Evolutionary conservation across 148 eudicot species (phyloP).

Genomic region (Hydrangea macrophylla): DNA sequence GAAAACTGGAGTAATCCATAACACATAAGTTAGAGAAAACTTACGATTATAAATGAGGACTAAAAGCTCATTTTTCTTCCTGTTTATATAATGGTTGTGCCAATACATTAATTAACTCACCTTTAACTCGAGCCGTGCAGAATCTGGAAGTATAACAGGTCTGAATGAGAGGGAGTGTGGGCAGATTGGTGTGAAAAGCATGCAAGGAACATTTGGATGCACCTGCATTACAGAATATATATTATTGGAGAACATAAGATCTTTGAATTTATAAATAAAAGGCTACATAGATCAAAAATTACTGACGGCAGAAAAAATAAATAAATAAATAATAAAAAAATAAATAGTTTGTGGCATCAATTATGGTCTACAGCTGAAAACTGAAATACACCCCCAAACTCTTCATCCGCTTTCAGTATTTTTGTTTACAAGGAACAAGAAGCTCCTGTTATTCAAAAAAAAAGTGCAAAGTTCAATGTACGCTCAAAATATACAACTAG

Average conservation of each 20-base stretch:
- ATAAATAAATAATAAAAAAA: background rate
- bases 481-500: too few relatives aligned
- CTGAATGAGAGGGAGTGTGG: slow-evolving; percentile 99
- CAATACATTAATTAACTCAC: slow-evolving; percentile 22
- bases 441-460: too few relatives aligned
- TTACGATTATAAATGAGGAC: background rate
- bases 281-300: background rate
- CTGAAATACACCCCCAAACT: too few relatives aligned
- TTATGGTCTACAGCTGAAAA: background rate
- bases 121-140: slow-evolving; percentile 91
- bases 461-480: too few relatives aligned
- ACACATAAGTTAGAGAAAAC: too few relatives aligned
- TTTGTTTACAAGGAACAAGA: background rate
- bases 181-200: slow-evolving; percentile 97
- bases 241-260: slow-evolving; percentile 14
- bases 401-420: background rate
- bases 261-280: slow-evolving; percentile 1
- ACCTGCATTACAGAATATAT: slow-evolving; percentile 52
- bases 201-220: slow-evolving; percentile 99
- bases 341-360: background rate
- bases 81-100: background rate
- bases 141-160: slow-evolving; percentile 99
- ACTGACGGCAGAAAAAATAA: background rate
- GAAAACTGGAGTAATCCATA: too few relatives aligned
- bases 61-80: background rate